A percentile compares a stretch with the other conserved stretches of the same genome.
phyloP scores from a whole-genome alignment of 139 green algal species.

The Closterium sp. region DNA sequence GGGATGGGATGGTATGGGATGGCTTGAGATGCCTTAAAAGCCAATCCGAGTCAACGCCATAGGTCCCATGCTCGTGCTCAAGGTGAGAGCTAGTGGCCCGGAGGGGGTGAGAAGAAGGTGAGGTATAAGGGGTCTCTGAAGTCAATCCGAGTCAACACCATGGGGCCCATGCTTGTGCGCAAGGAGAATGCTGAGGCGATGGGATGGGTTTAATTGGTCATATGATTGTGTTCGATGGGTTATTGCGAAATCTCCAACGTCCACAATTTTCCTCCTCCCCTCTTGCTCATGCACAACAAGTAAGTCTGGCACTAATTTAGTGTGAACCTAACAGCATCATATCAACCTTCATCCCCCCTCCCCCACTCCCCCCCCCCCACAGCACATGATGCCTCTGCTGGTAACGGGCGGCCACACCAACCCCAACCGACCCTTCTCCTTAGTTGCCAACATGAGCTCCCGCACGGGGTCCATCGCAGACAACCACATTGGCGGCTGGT shows the following conservation, averaged over 20 bases:
- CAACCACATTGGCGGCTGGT: constrained; percentile 78
- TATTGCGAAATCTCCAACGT: no score
- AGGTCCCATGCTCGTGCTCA: constrained; percentile 70
- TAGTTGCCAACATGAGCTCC: constrained; percentile 74
- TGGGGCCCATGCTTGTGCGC: constrained; percentile 71
- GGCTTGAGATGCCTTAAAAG: no score
- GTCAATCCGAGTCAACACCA: constrained; percentile 61
- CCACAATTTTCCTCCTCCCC: no score
- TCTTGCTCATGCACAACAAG: no score
- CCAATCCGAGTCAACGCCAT: constrained; percentile 64
- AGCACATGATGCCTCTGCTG: constrained; percentile 53
- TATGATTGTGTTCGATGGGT: no score
- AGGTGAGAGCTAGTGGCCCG: constrained; percentile 42
- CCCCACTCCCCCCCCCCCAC: background rate
- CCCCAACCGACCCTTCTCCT: constrained; percentile 46
- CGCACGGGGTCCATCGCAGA: constrained; percentile 74
- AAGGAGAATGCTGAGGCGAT: constrained; percentile 47
- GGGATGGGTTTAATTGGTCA: background rate
- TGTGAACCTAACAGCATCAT: no score
- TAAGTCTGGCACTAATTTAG: no score
- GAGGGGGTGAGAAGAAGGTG: no score
- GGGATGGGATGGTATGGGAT: no score
- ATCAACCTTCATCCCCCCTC: no score
- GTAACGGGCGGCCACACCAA: constrained; percentile 35
- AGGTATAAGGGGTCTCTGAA: no score